Base-by-base conservation (phyloP, 768 basidiomycete genomes). In the Sutorius australiensis region DNA sequence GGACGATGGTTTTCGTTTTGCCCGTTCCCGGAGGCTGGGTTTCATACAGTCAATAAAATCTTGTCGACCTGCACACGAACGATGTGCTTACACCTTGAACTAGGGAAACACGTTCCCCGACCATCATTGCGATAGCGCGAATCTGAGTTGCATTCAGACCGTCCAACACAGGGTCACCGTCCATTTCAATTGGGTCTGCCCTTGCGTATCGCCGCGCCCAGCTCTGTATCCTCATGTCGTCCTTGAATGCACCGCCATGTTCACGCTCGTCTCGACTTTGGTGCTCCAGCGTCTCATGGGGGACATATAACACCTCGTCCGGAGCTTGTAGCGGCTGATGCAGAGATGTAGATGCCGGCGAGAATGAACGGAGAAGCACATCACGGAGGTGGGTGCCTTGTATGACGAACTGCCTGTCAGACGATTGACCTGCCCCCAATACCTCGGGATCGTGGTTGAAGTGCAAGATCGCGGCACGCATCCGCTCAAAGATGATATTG, bases 1-100 rank as follows among this genome's bases (percentile, higher is more conserved):
- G 86, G n/a, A 92, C 83, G 42, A 95, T 92, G 0, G 92, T 95
- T 66, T 87, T 86, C 2, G 93, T 95, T 70, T 98, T 98, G 33
- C 94, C 94, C 0, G 92, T 94, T 19, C 92, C 92, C 17, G 92
- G 92, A 37, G 92, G 91, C 89, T 92, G 61, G 16, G 57, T 45
- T 48, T 31, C 50, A 44, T 41, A 48, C 14, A 13, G 27, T 48
- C 17, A 33, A 48, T 54, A 17, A 53, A 33, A 33, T 24, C 32
- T 27, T 11, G 13, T 43, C 10, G 13, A 45, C 38, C 27, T n/a
- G 31, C 34, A 13, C 4, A 31, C 3, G 28, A 39, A 44, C 2
- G 7, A 3, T n/a, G 16, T 4, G 50, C 86, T 60, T 66, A 93
- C 92, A 31, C 93, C 93, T 72, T 97, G 93, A 17, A 97, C 81